Evolutionary conservation across 768 basidiomycete species (phyloP), one percentile per base, ranked within the genome.

Genomic region (Boletales sp.): DNA sequence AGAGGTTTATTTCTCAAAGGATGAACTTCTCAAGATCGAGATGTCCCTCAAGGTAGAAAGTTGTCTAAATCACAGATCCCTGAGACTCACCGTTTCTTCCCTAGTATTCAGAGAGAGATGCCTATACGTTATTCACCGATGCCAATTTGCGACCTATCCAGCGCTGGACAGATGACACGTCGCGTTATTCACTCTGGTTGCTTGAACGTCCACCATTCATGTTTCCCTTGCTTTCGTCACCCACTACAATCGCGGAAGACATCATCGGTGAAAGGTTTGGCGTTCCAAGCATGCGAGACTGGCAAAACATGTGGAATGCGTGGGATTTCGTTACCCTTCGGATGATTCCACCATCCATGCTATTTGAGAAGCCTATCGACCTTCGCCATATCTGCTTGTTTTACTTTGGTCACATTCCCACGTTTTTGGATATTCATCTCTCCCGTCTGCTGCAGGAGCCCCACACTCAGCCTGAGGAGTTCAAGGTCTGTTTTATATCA

Each of bases 311-410:
- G 45, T 98, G 95, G 94, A 78, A 81, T 2, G 78, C 80, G 3
- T 99, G 94, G 95, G 93, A 97, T 64, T 82, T 76, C 40, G 73
- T 94, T 42, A 90, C 89, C 12, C 73, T 81, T 50, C 77, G 77
- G 41, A 95, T 97, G 93, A 92, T 97, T 47, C 86, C 93, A 0
- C 72, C 78, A 17, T 79, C 83, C 24, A 89, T 97, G 87, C 74
- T 95, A 21, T 85, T 84, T 64, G 75, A 89, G 64, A 95, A 90
- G 64, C 94, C 95, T 4, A 97, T 98, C 53, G 86, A 97, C 61
- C 73, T 98, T 40, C 79, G 97, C 29, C 94, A 98, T 67, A 93
- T 95, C 49, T 95, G 93, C 62, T 76, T 98, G n/a, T 99, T 99
- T 72, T 97, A 97, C 68, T 63, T 91, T 12, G 95, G 95, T 0